Base-by-base conservation (phyloP, 768 basidiomycete species). In the Lanmaoa rubissima region DNA sequence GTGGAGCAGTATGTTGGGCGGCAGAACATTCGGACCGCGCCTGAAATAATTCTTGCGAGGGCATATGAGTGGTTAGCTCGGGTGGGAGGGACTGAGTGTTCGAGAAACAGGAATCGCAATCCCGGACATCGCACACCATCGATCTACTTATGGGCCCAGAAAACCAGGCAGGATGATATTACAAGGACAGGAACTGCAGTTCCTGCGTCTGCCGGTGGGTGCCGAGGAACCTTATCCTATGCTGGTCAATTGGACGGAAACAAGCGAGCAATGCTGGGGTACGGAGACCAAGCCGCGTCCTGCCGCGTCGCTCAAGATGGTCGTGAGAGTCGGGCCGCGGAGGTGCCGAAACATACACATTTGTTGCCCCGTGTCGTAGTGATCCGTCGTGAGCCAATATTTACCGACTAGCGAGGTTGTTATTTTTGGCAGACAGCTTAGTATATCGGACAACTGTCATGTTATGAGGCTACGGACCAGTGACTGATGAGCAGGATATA, bases 221-320 rank as follows among this genome's bases (percentile, higher is more conserved):
- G 61, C 64, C 61, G 64, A 60, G 40, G 31, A 57, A 66, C 64
- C 55, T 57, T 53, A 52, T 45, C 1, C 32, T 4, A 43, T 56
- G 57, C 63, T 49, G 57, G 21, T 38, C 40, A 19, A 36, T 44
- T 21, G 34, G 17, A n/a, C 12, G 11, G 21, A 32, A 4, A n/a
- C 3, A 17, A 28, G 9, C 44, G 13, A 14, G 13, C 19, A 19
- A 47, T 35, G 38, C 57, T 28, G 57, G n/a, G 46, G 16, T 26
- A 10, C 5, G 31, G 12, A 34, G 48, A 48, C 26, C 32, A 57
- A 57, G 60, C 59, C 53, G 53, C 11, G 26, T 36, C 31, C 4
- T 43, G 61, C 61, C 43, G 39, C 3, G 10, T n/a, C 31, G 13
- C 28, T 28, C 44, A 43, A 43, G n/a, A 58, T 36, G 32, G 36